These are phyloP conservation scores for Russula abietina DNA, from an alignment of 768 basidiomycete species.

Conservation along the genomic window DNA sequence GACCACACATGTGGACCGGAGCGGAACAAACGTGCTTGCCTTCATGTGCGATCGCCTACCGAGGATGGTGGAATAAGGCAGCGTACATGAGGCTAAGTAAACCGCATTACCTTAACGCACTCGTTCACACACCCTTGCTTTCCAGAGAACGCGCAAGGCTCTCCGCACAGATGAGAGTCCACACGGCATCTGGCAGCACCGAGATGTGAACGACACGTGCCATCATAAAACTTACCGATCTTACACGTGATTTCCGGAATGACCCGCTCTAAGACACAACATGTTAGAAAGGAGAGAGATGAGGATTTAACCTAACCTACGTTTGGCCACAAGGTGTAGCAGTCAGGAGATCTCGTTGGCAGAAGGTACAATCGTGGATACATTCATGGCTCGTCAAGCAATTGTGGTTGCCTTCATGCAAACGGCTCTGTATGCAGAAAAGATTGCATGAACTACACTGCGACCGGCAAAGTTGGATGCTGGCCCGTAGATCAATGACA, in stretches of 20 bases:
- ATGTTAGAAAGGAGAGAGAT: background rate
- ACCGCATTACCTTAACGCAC: constrained; percentile 43
- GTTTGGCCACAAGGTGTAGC: constrained; percentile 39
- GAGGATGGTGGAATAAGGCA: background rate
- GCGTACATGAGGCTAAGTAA: background rate
- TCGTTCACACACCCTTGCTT: constrained; percentile 46
- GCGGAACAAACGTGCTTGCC: constrained; percentile 51
- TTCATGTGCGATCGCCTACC: constrained; percentile 46
- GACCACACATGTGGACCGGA: constrained; percentile 48
- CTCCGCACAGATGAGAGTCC: constrained; percentile 49
- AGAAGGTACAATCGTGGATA: constrained; percentile 39
- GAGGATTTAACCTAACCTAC: constrained; percentile 32
- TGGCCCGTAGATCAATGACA: constrained; percentile 41
- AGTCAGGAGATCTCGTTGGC: constrained; percentile 28
- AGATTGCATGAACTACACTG: constrained; percentile 46
- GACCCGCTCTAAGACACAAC: constrained; percentile 45
- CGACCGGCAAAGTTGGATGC: constrained; percentile 45
- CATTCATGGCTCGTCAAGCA: constrained; percentile 50
- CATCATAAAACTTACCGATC: background rate
- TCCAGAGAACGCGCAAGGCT: constrained; percentile 41
- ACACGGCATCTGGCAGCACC: constrained; percentile 41
- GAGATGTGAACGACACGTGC: constrained; percentile 27
- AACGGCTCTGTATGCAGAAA: constrained; percentile 41
- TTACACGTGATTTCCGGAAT: constrained; percentile 50
- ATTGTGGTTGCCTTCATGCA: constrained; percentile 44